A percentile compares a stretch with the other conserved stretches of the same genome.
Evolutionary conservation across 345 rosid species (phyloP).

Genomic region (Streptanthus diversifolius): DNA sequence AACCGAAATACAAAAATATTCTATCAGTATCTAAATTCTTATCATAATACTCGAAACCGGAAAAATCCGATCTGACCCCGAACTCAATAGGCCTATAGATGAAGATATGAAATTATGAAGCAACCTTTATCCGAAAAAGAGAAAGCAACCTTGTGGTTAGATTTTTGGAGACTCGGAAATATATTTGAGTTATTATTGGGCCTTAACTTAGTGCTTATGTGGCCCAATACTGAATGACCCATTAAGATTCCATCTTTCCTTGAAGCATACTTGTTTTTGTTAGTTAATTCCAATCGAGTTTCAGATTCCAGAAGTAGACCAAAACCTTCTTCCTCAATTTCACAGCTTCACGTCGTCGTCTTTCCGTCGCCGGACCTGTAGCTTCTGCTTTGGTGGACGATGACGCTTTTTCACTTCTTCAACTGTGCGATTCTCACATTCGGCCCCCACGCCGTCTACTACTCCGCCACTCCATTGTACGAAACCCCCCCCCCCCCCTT

Average conservation of each 20-base stretch:
- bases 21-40: too few species aligned
- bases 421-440: conserved; percentile 97
- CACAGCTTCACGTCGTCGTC: neutral
- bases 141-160: too few species aligned
- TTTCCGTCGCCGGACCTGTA: conserved; percentile 7
- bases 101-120: too few species aligned
- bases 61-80: too few species aligned
- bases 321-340: neutral
- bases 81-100: too few species aligned
- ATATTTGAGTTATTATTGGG: neutral
- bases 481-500: neutral
- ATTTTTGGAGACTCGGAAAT: too few species aligned
- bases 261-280: neutral
- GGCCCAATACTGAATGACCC: neutral
- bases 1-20: too few species aligned
- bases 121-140: too few species aligned
- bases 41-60: too few species aligned
- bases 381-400: conserved; percentile 23
- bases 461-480: conserved; percentile 96
- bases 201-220: neutral
- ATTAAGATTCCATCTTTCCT: neutral
- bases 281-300: neutral
- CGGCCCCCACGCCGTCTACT: conserved; percentile 98
- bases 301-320: neutral
- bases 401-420: conserved; percentile 97